Conservation (phyloP, 129 eudicot genomes). For the Apium graveolens region DNA sequence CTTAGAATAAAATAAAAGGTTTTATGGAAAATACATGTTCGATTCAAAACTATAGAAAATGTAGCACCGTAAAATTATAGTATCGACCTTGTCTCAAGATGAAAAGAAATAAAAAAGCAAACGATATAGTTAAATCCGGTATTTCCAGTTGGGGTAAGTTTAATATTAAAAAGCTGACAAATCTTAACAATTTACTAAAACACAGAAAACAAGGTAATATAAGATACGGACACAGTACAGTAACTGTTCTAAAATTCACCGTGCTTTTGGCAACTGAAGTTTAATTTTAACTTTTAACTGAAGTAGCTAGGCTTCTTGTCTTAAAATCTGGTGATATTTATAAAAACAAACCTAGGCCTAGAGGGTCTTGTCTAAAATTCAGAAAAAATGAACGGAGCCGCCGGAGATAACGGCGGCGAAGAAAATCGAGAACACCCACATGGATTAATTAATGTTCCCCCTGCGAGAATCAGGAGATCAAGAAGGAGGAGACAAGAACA, state of each 20-base stretch:
- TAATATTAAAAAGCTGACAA: background rate
- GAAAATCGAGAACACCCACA: background rate
- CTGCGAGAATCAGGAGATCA: background rate
- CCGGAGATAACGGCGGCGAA: background rate
- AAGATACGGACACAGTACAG: background rate
- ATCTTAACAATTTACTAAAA: background rate
- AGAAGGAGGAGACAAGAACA: background rate
- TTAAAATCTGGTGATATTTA: background rate
- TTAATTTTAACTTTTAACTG: background rate
- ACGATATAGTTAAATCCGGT: background rate
- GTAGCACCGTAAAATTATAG: background rate
- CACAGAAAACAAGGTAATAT: background rate
- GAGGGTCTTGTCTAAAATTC: background rate
- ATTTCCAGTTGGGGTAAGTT: background rate
- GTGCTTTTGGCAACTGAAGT: background rate
- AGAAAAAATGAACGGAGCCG: background rate
- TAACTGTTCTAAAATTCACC: background rate
- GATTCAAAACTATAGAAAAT: too few species aligned
- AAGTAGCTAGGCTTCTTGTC: background rate
- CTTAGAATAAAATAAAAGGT: too few species aligned
- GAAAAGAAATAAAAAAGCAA: background rate
- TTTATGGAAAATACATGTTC: too few species aligned
- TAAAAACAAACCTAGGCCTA: too few species aligned
- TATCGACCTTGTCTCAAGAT: background rate
- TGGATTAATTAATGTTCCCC: too few species aligned